Conservation (phyloP, 331 rosid species). For the Phaseolus coccineus region DNA sequence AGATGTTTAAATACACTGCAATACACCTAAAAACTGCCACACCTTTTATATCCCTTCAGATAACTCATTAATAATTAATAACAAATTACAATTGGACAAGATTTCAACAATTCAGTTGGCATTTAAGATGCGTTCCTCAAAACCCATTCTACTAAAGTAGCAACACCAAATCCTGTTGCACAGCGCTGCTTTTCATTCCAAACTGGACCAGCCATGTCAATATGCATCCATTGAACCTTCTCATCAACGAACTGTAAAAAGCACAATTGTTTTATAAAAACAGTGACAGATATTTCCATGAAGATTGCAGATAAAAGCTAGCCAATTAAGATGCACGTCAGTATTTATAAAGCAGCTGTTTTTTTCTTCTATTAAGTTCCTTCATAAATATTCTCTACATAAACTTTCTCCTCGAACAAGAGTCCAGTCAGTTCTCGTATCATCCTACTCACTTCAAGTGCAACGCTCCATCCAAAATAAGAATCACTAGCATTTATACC, state of each 20-base stretch:
- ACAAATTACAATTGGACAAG: constrained; percentile 12
- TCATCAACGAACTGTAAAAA: constrained; percentile 90
- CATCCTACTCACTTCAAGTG: constrained; percentile 17
- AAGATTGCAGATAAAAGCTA: not conserved
- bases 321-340: not conserved
- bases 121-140: constrained; percentile 72
- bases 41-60: not conserved
- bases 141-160: constrained; percentile 92
- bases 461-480: constrained; percentile 4
- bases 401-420: not conserved
- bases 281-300: not conserved
- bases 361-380: not conserved
- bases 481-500: not conserved
- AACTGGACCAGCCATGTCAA: constrained; percentile 92
- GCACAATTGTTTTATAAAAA: constrained; percentile 36
- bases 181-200: constrained; percentile 76
- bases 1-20: not conserved
- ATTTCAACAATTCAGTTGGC: not conserved
- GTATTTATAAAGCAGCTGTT: not conserved
- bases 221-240: constrained; percentile 94
- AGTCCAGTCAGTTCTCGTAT: not conserved
- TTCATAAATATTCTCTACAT: not conserved
- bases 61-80: not conserved
- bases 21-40: not conserved
- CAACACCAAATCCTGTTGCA: constrained; percentile 85